Conservation (phyloP, 805 yeast genomes). For the Isabelozyma pseudorhagii region DNA sequence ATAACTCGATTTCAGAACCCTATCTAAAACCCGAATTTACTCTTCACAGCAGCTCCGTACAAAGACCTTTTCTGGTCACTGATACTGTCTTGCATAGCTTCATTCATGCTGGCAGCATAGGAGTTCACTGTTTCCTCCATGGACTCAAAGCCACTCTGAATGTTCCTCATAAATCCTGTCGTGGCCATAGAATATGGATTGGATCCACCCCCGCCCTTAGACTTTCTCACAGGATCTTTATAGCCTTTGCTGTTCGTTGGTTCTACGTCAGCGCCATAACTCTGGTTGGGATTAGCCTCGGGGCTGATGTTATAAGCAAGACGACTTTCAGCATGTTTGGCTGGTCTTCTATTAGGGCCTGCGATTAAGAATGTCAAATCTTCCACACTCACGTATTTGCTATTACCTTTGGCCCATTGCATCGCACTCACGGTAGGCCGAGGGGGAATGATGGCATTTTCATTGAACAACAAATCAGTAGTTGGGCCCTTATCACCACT, state of each 20-base stretch:
- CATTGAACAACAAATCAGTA: constrained; percentile 67
- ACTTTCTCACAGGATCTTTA: constrained; percentile 45
- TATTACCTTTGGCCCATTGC: constrained; percentile 80
- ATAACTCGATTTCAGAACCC: no score
- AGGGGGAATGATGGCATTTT: constrained; percentile 62
- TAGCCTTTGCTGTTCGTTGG: constrained; percentile 26
- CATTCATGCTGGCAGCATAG: constrained; percentile 54
- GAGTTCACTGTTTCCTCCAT: constrained; percentile 55
- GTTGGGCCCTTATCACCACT: constrained; percentile 15
- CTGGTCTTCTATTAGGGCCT: constrained; percentile 67
- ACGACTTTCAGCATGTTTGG: constrained; percentile 57
- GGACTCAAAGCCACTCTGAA: constrained; percentile 51
- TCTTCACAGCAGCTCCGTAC: constrained; percentile 49
- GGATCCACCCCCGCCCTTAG: constrained; percentile 25
- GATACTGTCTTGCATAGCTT: constrained; percentile 49
- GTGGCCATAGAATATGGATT: constrained; percentile 38
- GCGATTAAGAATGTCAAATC: constrained; percentile 68
- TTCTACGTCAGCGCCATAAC: constrained; percentile 22
- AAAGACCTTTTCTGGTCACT: constrained; percentile 49
- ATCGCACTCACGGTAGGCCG: constrained; percentile 78
- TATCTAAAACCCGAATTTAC: constrained; percentile 50
- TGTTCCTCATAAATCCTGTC: constrained; percentile 41
- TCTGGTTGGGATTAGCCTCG: constrained; percentile 36
- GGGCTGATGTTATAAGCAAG: constrained; percentile 48
- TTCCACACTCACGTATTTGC: constrained; percentile 53